phyloP scores from a whole-genome alignment of 2,329 filamentous ascomycete species.

The Xylariaceae sp. region DNA sequence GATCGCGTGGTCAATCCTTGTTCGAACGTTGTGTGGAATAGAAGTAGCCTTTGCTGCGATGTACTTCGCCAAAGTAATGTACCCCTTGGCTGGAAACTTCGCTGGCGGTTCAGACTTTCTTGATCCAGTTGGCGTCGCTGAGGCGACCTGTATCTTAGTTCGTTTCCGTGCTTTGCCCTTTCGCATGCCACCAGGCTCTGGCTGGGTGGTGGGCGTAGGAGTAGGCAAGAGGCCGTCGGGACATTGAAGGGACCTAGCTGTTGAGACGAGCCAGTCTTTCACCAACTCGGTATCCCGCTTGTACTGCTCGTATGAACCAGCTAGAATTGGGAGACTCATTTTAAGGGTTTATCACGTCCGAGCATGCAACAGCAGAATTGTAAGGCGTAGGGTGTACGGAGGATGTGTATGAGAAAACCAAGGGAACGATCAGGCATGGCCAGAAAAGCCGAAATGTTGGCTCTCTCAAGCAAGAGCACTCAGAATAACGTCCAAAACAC shows the following conservation, averaged over 20 bases:
- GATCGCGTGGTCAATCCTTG: slow-evolving; percentile 30
- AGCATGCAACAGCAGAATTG: no score
- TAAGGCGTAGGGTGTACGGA: no score
- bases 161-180: slow-evolving; percentile 9
- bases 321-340: not conserved
- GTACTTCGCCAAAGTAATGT: not conserved
- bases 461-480: no score
- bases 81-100: not conserved
- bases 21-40: not conserved
- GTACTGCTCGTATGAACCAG: not conserved
- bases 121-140: not conserved
- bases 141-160: slow-evolving; percentile 6
- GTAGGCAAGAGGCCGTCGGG: slow-evolving; percentile 21
- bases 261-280: slow-evolving; percentile 12
- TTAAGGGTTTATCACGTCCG: no score
- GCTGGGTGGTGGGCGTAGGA: not conserved
- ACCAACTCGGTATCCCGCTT: not conserved
- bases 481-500: no score
- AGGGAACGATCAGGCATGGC: no score
- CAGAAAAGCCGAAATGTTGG: no score
- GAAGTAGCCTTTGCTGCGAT: not conserved
- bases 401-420: no score
- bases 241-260: slow-evolving; percentile 35
- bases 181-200: slow-evolving; percentile 1
- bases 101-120: not conserved